These are phyloP conservation scores for Talaromyces funiculosus DNA, from an alignment of 2,329 filamentous ascomycete genomes.

Conservation along the genomic window DNA sequence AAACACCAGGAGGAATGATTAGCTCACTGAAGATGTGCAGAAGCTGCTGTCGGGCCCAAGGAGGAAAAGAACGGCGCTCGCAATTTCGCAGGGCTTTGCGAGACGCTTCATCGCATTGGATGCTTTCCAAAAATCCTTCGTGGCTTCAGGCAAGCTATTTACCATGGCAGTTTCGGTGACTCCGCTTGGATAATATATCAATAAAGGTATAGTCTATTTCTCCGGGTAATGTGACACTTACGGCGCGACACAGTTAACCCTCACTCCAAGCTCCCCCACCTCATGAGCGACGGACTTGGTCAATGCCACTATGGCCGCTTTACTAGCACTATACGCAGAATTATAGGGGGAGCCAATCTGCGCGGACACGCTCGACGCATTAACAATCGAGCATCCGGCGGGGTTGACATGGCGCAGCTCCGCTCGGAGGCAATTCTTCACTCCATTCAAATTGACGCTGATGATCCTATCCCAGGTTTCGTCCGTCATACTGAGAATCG, in stretches of 20 bases:
- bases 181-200: background rate
- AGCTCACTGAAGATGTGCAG: background rate
- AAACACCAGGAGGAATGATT: background rate
- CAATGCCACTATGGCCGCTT: background rate
- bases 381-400: background rate
- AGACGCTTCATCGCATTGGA: background rate
- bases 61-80: background rate
- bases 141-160: background rate
- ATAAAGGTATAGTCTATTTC: background rate
- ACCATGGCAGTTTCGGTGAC: background rate
- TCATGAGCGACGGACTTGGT: background rate
- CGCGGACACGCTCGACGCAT: background rate
- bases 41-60: background rate
- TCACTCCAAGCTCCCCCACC: background rate
- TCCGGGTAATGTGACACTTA: background rate
- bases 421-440: background rate
- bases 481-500: background rate
- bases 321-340: background rate
- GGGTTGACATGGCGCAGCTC: background rate
- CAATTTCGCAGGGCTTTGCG: background rate
- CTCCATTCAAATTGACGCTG: background rate
- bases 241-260: background rate
- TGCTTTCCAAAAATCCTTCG: background rate
- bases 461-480: background rate
- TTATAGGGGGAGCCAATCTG: background rate